Conservation (phyloP, 495 filamentous ascomycete genomes). For the Bacidia gigantensis region DNA sequence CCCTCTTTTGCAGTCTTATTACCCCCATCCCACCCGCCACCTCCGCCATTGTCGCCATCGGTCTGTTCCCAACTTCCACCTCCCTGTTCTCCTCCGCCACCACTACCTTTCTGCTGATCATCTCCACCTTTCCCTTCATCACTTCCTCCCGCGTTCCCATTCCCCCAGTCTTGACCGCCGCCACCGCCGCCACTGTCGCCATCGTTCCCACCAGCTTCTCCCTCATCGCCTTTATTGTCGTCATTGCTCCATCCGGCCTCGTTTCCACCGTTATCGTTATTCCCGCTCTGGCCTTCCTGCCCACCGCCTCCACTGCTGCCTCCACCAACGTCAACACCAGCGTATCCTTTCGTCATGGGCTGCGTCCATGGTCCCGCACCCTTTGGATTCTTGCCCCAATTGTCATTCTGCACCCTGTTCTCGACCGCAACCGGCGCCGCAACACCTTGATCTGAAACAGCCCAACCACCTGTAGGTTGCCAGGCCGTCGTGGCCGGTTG, state of each 20-base stretch:
- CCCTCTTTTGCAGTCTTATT: not conserved
- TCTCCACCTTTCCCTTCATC: not conserved
- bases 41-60: not conserved
- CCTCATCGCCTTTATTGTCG: not conserved
- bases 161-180: not conserved
- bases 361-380: not conserved
- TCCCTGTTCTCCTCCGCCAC: not conserved
- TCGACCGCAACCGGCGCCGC: not conserved
- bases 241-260: not conserved
- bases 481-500: no score
- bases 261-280: not conserved
- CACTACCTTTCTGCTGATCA: conserved; percentile 2
- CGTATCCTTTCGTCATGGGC: not conserved
- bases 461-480: not conserved
- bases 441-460: not conserved
- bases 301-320: not conserved
- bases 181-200: not conserved
- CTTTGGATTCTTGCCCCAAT: conserved; percentile 7
- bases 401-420: not conserved
- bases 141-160: not conserved
- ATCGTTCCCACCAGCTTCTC: not conserved
- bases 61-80: not conserved
- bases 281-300: not conserved
- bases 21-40: not conserved
- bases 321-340: not conserved